These are phyloP conservation scores for Podaxis sp. DNA, from an alignment of 768 basidiomycete genomes.

Conservation along the genomic window DNA sequence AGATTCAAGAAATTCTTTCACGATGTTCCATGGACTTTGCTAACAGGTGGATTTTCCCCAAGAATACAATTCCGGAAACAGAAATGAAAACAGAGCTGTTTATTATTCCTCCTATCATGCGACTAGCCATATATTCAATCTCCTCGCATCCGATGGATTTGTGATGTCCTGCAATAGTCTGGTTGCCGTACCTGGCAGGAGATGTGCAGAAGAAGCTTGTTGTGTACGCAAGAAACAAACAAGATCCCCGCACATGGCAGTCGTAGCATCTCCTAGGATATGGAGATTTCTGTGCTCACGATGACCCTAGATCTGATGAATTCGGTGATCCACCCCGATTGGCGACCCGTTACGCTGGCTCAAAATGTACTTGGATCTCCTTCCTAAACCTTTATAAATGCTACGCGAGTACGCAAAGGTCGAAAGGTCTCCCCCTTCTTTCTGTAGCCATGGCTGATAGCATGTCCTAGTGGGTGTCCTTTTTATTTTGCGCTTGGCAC, in stretches of 20 bases:
- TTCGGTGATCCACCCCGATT: conserved; percentile 56
- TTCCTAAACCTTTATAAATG: conserved; percentile 52
- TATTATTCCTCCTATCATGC: conserved; percentile 5
- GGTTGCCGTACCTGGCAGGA: conserved; percentile 38
- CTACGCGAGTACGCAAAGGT: conserved; percentile 42
- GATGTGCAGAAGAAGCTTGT: conserved; percentile 28
- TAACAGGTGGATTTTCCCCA: conserved; percentile 11
- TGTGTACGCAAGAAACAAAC: conserved; percentile 34
- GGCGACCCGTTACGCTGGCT: conserved; percentile 40
- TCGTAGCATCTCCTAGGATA: conserved; percentile 42
- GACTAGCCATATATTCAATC: conserved; percentile 3
- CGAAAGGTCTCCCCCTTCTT: conserved; percentile 38
- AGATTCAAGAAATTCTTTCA: conserved; percentile 9
- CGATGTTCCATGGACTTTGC: conserved; percentile 11
- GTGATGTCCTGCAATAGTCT: conserved; percentile 25
- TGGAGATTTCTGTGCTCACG: conserved; percentile 45
- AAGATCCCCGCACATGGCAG: conserved; percentile 41
- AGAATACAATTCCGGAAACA: conserved; percentile 4
- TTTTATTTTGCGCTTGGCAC: conserved; percentile 9
- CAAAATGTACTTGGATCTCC: conserved; percentile 40
- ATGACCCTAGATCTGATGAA: conserved; percentile 74
- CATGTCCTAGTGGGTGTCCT: conserved; percentile 52
- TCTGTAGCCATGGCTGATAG: conserved; percentile 48
- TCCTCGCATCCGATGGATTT: conserved; percentile 17
- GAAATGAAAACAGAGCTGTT: conserved; percentile 9